A percentile compares a stretch with the other conserved stretches of the same genome.
Conservation (phyloP, 345 rosid species). For the Gossypium herbaceum region DNA sequence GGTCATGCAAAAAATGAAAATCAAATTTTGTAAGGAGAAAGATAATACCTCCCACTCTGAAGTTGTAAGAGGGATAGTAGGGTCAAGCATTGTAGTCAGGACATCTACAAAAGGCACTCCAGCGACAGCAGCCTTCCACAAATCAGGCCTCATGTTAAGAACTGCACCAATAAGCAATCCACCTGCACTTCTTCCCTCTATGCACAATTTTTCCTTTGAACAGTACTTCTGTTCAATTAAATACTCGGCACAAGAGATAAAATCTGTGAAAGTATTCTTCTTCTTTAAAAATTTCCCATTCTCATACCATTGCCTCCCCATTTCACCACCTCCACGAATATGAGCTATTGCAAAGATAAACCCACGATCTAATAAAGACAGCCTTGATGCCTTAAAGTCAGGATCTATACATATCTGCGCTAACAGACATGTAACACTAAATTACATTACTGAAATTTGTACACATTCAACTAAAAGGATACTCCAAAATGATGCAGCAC, state of each 20-base stretch:
- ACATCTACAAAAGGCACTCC: constrained; percentile 97
- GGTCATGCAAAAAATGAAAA: not conserved
- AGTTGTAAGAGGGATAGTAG: constrained; percentile 91
- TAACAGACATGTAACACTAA: constrained; percentile 12
- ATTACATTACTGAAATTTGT: not conserved
- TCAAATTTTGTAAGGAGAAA: not conserved
- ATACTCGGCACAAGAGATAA: constrained; percentile 75
- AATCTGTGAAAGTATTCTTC: constrained; percentile 86
- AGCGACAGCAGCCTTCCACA: constrained; percentile 83
- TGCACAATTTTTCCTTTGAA: constrained; percentile 75
- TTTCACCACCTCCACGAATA: constrained; percentile 96
- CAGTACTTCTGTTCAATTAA: constrained; percentile 62
- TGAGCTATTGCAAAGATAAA: constrained; percentile 83
- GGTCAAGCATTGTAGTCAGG: constrained; percentile 94
- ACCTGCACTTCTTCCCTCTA: constrained; percentile 94
- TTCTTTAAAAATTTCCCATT: constrained; percentile 80
- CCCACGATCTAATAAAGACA: constrained; percentile 89
- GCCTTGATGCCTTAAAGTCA: constrained; percentile 59
- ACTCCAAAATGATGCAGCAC: not conserved
- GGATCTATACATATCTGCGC: constrained; percentile 69
- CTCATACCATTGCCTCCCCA: constrained; percentile 99
- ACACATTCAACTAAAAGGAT: constrained; percentile 2
- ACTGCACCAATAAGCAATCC: constrained; percentile 93
- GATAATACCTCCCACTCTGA: constrained; percentile 90
- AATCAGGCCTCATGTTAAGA: constrained; percentile 94